These are phyloP conservation scores for Vigna mungo DNA, from an alignment of 306 rosid genomes.

Conservation along the genomic window DNA sequence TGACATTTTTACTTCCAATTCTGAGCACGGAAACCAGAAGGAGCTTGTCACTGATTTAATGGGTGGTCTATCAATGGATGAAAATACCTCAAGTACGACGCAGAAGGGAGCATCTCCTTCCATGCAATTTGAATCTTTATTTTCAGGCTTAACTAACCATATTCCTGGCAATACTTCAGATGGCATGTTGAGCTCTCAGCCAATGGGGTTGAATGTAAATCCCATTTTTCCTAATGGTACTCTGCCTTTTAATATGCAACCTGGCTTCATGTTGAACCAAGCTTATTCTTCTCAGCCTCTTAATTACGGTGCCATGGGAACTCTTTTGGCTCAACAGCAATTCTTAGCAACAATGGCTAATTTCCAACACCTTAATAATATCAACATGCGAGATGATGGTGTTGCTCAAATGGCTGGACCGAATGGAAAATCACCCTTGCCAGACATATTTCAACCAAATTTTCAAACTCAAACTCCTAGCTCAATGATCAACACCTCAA, in stretches of 20 bases:
- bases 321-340: slow-evolving; percentile 83
- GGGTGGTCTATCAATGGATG: slow-evolving; percentile 70
- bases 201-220: slow-evolving; percentile 61
- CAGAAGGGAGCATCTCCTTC: slow-evolving; percentile 60
- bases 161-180: slow-evolving; percentile 55
- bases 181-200: slow-evolving; percentile 65
- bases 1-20: slow-evolving; percentile 73
- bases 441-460: slow-evolving; percentile 87
- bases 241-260: slow-evolving; percentile 63
- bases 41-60: slow-evolving; percentile 66
- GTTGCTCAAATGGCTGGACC: slow-evolving; percentile 59
- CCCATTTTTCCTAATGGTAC: slow-evolving; percentile 68
- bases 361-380: slow-evolving; percentile 75
- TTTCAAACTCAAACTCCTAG: slow-evolving; percentile 64
- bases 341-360: slow-evolving; percentile 82
- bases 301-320: slow-evolving; percentile 76
- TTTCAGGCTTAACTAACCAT: slow-evolving; percentile 58
- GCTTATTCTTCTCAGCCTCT: slow-evolving; percentile 78
- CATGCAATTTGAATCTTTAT: slow-evolving; percentile 53
- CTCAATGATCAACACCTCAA: slow-evolving; percentile 70
- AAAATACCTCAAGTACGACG: slow-evolving; percentile 53
- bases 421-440: slow-evolving; percentile 66
- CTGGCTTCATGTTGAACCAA: slow-evolving; percentile 77
- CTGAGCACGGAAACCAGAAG: slow-evolving; percentile 55
- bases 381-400: slow-evolving; percentile 60